phyloP scores from a whole-genome alignment of 2,329 filamentous ascomycete genomes.

The Coniochaeta sp. region DNA sequence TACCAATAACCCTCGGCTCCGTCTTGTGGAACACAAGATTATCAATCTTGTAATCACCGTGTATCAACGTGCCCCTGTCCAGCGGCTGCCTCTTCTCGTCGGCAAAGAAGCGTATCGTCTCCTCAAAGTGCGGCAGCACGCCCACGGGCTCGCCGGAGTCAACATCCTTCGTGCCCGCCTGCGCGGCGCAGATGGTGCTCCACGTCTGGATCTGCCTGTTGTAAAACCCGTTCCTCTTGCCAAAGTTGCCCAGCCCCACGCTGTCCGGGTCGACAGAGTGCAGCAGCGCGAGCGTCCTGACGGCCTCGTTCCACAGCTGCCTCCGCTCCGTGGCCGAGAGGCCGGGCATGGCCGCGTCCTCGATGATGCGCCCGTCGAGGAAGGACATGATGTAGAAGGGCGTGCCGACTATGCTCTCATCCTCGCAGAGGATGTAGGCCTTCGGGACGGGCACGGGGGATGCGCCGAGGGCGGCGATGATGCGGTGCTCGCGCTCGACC shows the following conservation, averaged over 20 bases:
- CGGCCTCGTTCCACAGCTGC: slow-evolving; percentile 79
- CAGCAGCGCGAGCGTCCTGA: slow-evolving; percentile 76
- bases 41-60: slow-evolving; percentile 96
- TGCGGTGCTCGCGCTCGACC: slow-evolving; percentile 90
- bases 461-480: slow-evolving; percentile 66
- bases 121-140: slow-evolving; percentile 73
- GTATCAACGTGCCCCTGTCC: slow-evolving; percentile 74
- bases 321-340: slow-evolving; percentile 61
- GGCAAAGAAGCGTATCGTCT: slow-evolving; percentile 72
- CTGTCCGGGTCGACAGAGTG: slow-evolving; percentile 64
- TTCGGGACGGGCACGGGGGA: slow-evolving; percentile 85
- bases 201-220: slow-evolving; percentile 80
- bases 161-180: slow-evolving; percentile 67
- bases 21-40: slow-evolving; percentile 86
- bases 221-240: slow-evolving; percentile 72
- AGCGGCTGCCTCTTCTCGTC: slow-evolving; percentile 62
- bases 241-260: slow-evolving; percentile 67
- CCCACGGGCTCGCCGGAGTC: slow-evolving; percentile 74
- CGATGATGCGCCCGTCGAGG: slow-evolving; percentile 86
- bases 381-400: slow-evolving; percentile 98
- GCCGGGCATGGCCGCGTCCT: slow-evolving; percentile 75
- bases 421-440: slow-evolving; percentile 80
- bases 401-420: slow-evolving; percentile 72
- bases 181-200: slow-evolving; percentile 66
- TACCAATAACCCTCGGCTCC: slow-evolving; percentile 80